Evolutionary conservation across 208 protist species (phyloP), one percentile per base, ranked within the genome.

Genomic region (Leptomonas pyrrhocoris): DNA sequence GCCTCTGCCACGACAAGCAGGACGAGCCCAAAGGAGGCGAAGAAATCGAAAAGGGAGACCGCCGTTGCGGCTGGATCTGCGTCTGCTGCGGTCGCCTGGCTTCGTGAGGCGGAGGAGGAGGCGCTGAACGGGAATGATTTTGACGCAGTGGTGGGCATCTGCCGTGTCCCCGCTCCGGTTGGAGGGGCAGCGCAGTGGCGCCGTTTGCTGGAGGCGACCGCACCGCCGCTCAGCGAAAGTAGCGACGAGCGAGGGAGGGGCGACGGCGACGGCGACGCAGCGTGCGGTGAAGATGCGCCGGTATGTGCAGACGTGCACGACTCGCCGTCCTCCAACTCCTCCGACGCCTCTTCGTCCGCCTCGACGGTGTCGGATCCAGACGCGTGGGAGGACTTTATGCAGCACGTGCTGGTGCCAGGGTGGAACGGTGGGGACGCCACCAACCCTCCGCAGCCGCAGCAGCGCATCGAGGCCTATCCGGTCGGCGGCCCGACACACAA

Each of bases 61-160:
- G 40, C 27, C 16, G 43, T 2, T 19, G 16, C 43, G 43, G 18
- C n/a, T n/a, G n/a, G n/a, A n/a, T n/a, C n/a, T n/a, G n/a, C n/a
- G n/a, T n/a, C n/a, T 48, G 43, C 11, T 19, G 16, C 43, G 43
- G 18, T 12, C 43, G 43, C 43, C 18, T 57, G 38, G 53, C 5
- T 58, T 50, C 19, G 42, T 16, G 45, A 53, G 16, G 31, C 23
- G 12, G 56, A 61, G 40, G 56, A 61, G 40, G 57, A 54, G 16
- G 72, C 72, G 8, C 34, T 77, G 58, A 40, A 27, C 1, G 64
- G 72, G 6, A 23, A 36, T 23, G 83, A 86, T 64, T 79, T 91
- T 42, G 82, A 88, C 19, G 58, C 72, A 0, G 75, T 91, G 28
- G 56, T 79, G 0, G 46, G 74, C 21, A 28, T 75, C 8, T 86